phyloP scores from a whole-genome alignment of 208 protist genomes.

The Vickermania ingenoplastis region DNA sequence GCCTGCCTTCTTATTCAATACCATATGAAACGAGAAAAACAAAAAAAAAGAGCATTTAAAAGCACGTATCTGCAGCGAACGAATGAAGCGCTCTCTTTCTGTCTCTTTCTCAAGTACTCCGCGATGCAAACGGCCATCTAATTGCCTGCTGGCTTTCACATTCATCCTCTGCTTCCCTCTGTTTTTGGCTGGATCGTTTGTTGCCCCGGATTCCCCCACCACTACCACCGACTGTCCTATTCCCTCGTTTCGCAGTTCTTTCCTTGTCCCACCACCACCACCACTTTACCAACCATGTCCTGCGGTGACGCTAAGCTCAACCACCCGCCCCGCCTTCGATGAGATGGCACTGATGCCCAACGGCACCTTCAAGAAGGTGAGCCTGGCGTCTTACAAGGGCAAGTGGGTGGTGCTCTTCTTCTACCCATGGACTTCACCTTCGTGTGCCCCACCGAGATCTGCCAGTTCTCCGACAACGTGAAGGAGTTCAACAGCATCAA shows the following conservation, averaged over 20 bases:
- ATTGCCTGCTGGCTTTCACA: background rate
- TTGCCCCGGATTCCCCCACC: background rate
- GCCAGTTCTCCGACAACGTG: constrained; percentile 89
- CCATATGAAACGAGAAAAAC: no score
- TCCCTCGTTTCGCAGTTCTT: background rate
- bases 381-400: constrained; percentile 84
- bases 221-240: background rate
- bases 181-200: background rate
- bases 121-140: no score
- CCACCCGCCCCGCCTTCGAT: constrained; percentile 82
- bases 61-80: no score
- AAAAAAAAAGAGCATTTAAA: no score
- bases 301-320: constrained; percentile 52
- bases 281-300: constrained; percentile 23
- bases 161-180: background rate
- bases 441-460: constrained; percentile 96
- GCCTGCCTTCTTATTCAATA: no score
- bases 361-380: constrained; percentile 91
- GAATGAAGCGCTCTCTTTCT: no score
- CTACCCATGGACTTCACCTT: constrained; percentile 96
- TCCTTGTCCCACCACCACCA: constrained; percentile 1
- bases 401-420: constrained; percentile 96
- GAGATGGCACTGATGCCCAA: constrained; percentile 88
- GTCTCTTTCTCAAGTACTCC: no score
- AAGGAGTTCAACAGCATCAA: constrained; percentile 84